Percentiles rank a stretch among this genome's conserved stretches.
These are phyloP conservation scores for Blumeria hordei DNA, from an alignment of 2,329 filamentous ascomycete species.

Conservation along the genomic window DNA sequence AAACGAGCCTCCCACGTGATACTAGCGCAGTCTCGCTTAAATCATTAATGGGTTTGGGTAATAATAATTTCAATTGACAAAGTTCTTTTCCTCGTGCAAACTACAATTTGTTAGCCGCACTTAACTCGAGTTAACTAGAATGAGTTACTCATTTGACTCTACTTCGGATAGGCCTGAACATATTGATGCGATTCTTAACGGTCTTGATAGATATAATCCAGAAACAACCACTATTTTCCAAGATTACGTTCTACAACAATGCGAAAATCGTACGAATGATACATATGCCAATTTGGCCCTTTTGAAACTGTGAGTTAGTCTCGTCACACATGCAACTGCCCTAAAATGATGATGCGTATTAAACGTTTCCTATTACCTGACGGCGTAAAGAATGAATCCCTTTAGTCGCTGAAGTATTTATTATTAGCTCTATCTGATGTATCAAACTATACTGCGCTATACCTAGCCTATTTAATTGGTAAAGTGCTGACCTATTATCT, in stretches of 20 bases:
- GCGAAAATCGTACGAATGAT: slow-evolving; percentile 83
- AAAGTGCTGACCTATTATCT: slow-evolving; percentile 5
- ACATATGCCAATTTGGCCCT: slow-evolving; percentile 91
- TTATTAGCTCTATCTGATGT: slow-evolving; percentile 54
- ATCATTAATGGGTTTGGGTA: too few species aligned
- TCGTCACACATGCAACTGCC: too few species aligned
- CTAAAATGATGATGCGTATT: slow-evolving; percentile 45
- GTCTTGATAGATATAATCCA: slow-evolving; percentile 94
- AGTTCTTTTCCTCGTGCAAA: too few species aligned
- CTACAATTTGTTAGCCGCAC: too few species aligned
- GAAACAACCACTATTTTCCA: slow-evolving; percentile 87
- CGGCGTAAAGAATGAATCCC: slow-evolving; percentile 29
- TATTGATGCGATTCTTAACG: slow-evolving; percentile 84
- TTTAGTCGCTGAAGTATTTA: slow-evolving; percentile 39
- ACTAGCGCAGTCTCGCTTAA: too few species aligned
- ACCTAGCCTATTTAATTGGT: neutral
- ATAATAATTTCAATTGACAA: too few species aligned
- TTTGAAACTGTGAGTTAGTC: slow-evolving; percentile 68
- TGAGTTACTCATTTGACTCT: slow-evolving; percentile 43
- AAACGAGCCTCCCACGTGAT: too few species aligned
- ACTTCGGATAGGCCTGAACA: slow-evolving; percentile 77
- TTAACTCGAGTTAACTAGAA: slow-evolving; percentile 1
- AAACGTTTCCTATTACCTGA: slow-evolving; percentile 99
- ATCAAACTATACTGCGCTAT: too few species aligned
- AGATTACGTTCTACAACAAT: slow-evolving; percentile 83